Base-by-base conservation (phyloP, 257 asterid species). In the Salvia rosmarinus region DNA sequence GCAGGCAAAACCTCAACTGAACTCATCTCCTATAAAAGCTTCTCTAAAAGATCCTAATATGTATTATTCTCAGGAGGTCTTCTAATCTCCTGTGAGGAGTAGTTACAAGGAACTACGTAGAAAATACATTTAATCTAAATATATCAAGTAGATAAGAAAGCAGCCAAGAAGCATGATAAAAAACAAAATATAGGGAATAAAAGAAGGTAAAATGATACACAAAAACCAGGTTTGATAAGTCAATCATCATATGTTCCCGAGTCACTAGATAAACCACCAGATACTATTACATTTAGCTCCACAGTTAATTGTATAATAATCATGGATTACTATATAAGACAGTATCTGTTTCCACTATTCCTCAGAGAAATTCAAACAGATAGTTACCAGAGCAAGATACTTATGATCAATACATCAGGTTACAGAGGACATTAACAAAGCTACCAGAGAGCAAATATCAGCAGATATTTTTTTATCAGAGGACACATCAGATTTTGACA, bases 381-480 rank as follows among this genome's bases (percentile, higher is more conserved):
- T 23, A 56, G 46, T 37, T 51, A 60, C 58, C 51, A 17, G 32
- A 11, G 68, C 74, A 46, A 40, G 28, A 49, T 50, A 52, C 7
- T 9, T 60, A 25, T 59, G 42, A 58, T 57, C 21, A 54, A n/a
- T n/a, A n/a, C 35, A 49, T 25, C 46, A 43, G 19, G 39, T 67
- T 25, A 12, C 32, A 50, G 9, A 35, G 49, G 64, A 14, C 64
- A 73, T 55, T 43, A 12, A 51, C 37, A 35, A 60, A 39, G 73
- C 64, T 47, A 69, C 2, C 43, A 28, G 19, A 67, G 37, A 52
- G 63, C 28, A 51, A 42, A 67, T 59, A 28, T 71, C 50, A 68
- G 76, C 62, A 47, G 64, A 54, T 39, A 7, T 6, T 28, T 46
- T 68, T 59, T 13, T 35, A 9, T 34, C 55, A 59, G 47, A 44